Evolutionary conservation across 441 rosid species (phyloP), one percentile per base, ranked within the genome.

Genomic region (Arabidopsis lyrata): DNA sequence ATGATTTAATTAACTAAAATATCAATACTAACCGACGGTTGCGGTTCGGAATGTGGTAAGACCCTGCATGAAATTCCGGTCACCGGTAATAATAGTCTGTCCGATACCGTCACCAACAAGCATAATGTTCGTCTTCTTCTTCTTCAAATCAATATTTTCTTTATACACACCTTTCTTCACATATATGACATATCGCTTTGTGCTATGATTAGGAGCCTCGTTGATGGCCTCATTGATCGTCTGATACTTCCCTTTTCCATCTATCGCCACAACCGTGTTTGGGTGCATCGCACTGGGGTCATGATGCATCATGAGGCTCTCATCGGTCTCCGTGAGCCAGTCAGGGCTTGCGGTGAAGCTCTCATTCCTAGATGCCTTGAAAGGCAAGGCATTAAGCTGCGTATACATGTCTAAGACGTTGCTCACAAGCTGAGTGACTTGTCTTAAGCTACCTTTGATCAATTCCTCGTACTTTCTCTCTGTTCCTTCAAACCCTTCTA

Each of bases 401-500:
- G 86, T 84, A 69, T 94, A 94, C 77, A 94, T 59, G 39, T 84
- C 80, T 61, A 94, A 35, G 36, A 92, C 97, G 44, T 93, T 93
- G 56, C 85, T 84, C 6, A 91, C 86, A 9, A 91, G 88, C 81
- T 89, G 96, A 8, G 91, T 86, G 12, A 93, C 96, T 85, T 93
- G 93, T 67, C 82, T 82, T 64, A 91, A 72, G 84, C 97, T 88
- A 36, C 96, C 97, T 69, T 78, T 78, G 57, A 93, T 77, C 80
- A 88, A 80, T 56, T 77, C 76, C 75, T 85, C 88, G 0, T 87
- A 75, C 39, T 73, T 89, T 6, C 85, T 77, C 45, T 90, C 93
- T 0, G 96, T 93, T 61, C 97, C 97, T 73, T 91, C 95, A 6
- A 90, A 93, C 4, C 97, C 98, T 86, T 93, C 98, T 3, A 93